These are phyloP conservation scores for Kwoniella pini DNA, from an alignment of 768 basidiomycete genomes.

Conservation along the genomic window DNA sequence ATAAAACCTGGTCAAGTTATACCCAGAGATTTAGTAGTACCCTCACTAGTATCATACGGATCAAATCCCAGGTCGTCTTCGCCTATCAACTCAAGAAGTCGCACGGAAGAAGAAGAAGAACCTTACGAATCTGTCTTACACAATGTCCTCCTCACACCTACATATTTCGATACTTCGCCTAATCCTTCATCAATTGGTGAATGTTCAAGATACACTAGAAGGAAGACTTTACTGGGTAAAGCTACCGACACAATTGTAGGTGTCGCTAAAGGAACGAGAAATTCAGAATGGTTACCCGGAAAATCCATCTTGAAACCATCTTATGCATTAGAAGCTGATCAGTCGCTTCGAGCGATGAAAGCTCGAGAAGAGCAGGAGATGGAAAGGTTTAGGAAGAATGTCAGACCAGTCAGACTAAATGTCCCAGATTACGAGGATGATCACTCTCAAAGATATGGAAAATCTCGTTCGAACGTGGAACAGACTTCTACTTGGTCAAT, in stretches of 20 bases:
- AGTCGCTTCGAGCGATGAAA: slow-evolving; percentile 23
- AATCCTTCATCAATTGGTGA: slow-evolving; percentile 8
- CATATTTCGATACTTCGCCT: slow-evolving; percentile 35
- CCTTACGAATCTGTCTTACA: slow-evolving; percentile 45
- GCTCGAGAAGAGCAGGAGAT: slow-evolving; percentile 39
- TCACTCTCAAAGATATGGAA: slow-evolving; percentile 2
- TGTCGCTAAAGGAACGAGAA: slow-evolving; percentile 11
- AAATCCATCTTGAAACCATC: slow-evolving; percentile 27
- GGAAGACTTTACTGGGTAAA: slow-evolving; percentile 30
- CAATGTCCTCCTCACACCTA: slow-evolving; percentile 44
- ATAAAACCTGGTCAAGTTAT: slow-evolving; percentile 42
- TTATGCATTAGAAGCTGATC: slow-evolving; percentile 16
- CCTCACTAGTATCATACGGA: slow-evolving; percentile 8
- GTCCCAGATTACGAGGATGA: slow-evolving; percentile 21
- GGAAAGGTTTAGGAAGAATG: slow-evolving; percentile 30
- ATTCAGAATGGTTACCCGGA: slow-evolving; percentile 21
- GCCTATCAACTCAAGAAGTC: background rate
- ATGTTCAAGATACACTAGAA: slow-evolving; percentile 5
- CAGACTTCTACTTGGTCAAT: slow-evolving; percentile 14
- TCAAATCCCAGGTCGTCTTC: too few relatives aligned
- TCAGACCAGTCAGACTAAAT: slow-evolving; percentile 11
- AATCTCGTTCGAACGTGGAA: background rate
- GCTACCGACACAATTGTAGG: slow-evolving; percentile 12
- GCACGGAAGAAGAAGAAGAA: background rate
- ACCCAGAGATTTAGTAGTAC: slow-evolving; percentile 21